Evolutionary conservation across 1,284 basidiomycete species (phyloP).

Genomic region (Leccinum pachyderme): DNA sequence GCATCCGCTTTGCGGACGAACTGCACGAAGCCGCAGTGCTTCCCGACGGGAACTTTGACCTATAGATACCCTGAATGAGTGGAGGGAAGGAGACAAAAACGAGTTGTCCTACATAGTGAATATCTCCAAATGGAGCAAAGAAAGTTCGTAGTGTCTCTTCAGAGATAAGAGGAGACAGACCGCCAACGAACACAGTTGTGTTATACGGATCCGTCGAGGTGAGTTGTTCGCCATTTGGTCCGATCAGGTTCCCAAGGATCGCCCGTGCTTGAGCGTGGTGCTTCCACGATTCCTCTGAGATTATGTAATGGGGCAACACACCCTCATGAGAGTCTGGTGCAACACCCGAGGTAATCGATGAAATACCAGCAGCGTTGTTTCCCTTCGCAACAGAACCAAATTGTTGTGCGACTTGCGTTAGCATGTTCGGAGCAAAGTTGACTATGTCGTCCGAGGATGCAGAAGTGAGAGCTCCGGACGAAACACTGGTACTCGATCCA

Average conservation of each 20-base stretch:
- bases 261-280: conserved; percentile 78
- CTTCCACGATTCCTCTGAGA: conserved; percentile 77
- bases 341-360: conserved; percentile 42
- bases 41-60: conserved; percentile 95
- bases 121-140: conserved; percentile 88
- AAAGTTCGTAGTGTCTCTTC: conserved; percentile 87
- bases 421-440: conserved; percentile 39
- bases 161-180: conserved; percentile 79
- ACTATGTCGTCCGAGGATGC: conserved; percentile 51
- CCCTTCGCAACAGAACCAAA: conserved; percentile 40
- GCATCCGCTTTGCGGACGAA: conserved; percentile 91
- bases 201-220: conserved; percentile 88
- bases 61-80: conserved; percentile 31
- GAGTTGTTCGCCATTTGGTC: conserved; percentile 80
- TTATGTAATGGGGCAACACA: conserved; percentile 48
- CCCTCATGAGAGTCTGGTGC: conserved; percentile 41
- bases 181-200: conserved; percentile 91
- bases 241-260: conserved; percentile 75
- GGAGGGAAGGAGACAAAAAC: conserved; percentile 5
- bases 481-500: conserved; percentile 48
- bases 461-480: conserved; percentile 42
- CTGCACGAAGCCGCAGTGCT: conserved; percentile 95
- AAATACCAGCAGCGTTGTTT: conserved; percentile 30
- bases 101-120: conserved; percentile 71
- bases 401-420: conserved; percentile 48